Conservation (phyloP, 305 asterid genomes). For the Solanum aculeatissimum region DNA sequence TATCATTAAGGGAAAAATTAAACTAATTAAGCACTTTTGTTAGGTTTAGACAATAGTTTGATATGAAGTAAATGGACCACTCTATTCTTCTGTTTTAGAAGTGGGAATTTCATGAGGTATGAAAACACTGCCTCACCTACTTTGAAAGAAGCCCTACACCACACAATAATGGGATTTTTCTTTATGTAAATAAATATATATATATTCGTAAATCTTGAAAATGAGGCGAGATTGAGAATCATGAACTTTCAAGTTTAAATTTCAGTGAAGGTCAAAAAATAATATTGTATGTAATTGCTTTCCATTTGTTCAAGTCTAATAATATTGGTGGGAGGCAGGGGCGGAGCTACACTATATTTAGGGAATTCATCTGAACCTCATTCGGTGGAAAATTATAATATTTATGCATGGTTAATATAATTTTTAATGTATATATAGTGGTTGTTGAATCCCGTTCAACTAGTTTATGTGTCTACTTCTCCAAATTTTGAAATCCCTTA, state of each 20-base stretch:
- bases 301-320: not conserved
- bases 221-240: not conserved
- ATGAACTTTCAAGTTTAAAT: not conserved
- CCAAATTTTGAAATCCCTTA: too few species aligned
- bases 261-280: not conserved
- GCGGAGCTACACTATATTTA: not conserved
- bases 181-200: not conserved
- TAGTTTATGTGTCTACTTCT: too few species aligned
- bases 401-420: too few species aligned
- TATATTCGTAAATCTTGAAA: not conserved
- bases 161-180: not conserved
- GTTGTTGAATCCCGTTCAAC: too few species aligned
- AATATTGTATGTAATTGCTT: not conserved
- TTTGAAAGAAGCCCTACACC: not conserved
- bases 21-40: not conserved
- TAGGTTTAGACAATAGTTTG: not conserved
- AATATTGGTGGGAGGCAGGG: not conserved
- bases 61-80: not conserved
- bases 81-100: not conserved
- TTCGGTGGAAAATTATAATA: too few species aligned
- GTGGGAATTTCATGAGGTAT: slow-evolving; percentile 1
- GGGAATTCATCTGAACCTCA: too few species aligned
- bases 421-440: too few species aligned
- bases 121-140: not conserved
- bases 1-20: not conserved